Evolutionary conservation across 345 rosid species (phyloP), one percentile per base, ranked within the genome.

Genomic region (Citrus australasica): DNA sequence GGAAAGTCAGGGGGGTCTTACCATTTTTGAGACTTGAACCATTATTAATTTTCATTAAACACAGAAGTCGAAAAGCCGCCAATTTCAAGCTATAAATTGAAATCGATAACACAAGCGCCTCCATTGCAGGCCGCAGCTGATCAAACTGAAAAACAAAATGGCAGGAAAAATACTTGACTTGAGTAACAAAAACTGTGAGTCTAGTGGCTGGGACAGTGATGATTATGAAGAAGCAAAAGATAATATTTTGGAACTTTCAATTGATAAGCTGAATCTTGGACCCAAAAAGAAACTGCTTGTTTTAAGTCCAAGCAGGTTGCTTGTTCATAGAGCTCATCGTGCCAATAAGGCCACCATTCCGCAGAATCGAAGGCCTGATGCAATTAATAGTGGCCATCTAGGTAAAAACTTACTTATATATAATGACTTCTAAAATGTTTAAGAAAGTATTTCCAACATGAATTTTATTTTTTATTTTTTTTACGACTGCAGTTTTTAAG

Each of bases 221-320:
- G 72, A 71, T 8, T 8, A 3, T 21, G 76, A 28, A 56, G 75
- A 61, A 7, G 67, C 38, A 7, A n/a, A 25, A 59, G 81, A 58
- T 5, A 42, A 48, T 6, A 28, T 33, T 22, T 25, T 13, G 14
- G 68, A 63, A 4, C 40, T 73, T 19, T 67, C 76, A 60, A 24
- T 78, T 5, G 79, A 38, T 17, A 83, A 67, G 59, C 74, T 71
- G 9, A 79, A 17, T n/a, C 65, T 77, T 42, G 76, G 69, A 7
- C 77, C 73, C 7, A 74, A 32, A 16, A 87, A 85, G 82, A 89
- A 86, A 16, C 82, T 86, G 11, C 79, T 88, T n/a, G 70, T 86
- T 22, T 69, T 84, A 58, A 32, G 81, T 42, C 28, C 77, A 0
- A 46, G 71, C 32, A 85, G 89, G n/a, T 21, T 85, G 33, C 84